Conservation (phyloP, 306 rosid genomes). For the Fragaria iinumae region DNA sequence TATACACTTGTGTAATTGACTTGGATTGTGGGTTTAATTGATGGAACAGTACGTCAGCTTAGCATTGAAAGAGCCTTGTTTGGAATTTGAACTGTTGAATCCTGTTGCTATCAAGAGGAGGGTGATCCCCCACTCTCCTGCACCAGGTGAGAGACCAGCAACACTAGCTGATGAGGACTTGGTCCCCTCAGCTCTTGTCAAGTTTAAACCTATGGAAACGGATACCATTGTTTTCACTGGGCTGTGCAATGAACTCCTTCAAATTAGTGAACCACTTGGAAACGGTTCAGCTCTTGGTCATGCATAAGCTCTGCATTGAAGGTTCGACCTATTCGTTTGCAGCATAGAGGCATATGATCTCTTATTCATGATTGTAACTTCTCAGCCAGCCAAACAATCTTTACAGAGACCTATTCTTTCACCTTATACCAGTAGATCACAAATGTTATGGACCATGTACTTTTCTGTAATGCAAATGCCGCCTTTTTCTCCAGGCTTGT, state of each 20-base stretch:
- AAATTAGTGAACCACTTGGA: slow-evolving; percentile 80
- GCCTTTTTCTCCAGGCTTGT: not conserved
- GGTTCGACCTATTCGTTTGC: not conserved
- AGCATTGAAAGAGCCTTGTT: slow-evolving; percentile 65
- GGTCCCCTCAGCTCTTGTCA: slow-evolving; percentile 87
- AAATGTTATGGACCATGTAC: not conserved
- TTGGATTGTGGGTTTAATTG: slow-evolving; percentile 14
- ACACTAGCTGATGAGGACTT: slow-evolving; percentile 82
- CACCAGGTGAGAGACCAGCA: slow-evolving; percentile 43
- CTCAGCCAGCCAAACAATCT: not conserved
- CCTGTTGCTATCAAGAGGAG: slow-evolving; percentile 64
- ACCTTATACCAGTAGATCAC: slow-evolving; percentile 8
- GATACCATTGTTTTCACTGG: slow-evolving; percentile 85
- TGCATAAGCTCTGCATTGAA: slow-evolving; percentile 20
- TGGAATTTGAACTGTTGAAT: slow-evolving; percentile 82
- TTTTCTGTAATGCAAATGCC: not conserved
- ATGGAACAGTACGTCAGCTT: slow-evolving; percentile 63
- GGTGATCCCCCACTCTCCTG: slow-evolving; percentile 61
- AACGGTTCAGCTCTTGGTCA: slow-evolving; percentile 41
- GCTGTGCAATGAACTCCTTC: slow-evolving; percentile 75
- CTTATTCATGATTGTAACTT: slow-evolving; percentile 20
- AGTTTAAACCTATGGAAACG: slow-evolving; percentile 87
- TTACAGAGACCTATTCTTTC: slow-evolving; percentile 15
- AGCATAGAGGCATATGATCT: slow-evolving; percentile 1
- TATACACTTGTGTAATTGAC: not conserved